Conservation (phyloP, 768 basidiomycete species). For the Hericium alpestre region DNA sequence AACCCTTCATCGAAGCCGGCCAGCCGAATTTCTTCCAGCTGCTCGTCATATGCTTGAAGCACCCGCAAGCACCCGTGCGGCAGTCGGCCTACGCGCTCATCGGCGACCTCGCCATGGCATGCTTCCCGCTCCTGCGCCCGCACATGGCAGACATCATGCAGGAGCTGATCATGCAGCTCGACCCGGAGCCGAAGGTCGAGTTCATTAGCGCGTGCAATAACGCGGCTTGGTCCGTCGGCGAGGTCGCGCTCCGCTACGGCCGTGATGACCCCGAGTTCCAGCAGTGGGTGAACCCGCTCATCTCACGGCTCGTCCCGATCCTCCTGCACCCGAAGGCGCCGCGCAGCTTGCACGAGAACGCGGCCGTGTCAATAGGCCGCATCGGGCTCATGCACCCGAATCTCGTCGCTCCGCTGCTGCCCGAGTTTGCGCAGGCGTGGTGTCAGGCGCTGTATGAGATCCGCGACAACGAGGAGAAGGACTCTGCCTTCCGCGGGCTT, state of each 20-base stretch:
- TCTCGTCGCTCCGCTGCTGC: constrained; percentile 79
- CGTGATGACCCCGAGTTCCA: constrained; percentile 79
- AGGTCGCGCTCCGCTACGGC: constrained; percentile 89
- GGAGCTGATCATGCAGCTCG: constrained; percentile 80
- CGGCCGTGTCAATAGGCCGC: constrained; percentile 94
- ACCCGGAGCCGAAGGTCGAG: constrained; percentile 86
- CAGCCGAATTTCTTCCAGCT: constrained; percentile 74
- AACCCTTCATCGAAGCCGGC: constrained; percentile 55
- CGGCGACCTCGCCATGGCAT: constrained; percentile 95
- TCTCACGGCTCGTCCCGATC: constrained; percentile 85
- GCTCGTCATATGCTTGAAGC: constrained; percentile 83
- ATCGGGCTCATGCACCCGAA: constrained; percentile 88
- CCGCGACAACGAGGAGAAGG: constrained; percentile 98
- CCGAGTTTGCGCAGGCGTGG: constrained; percentile 91
- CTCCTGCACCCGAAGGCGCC: constrained; percentile 88
- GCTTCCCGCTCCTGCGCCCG: constrained; percentile 77
- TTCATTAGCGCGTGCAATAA: constrained; percentile 98
- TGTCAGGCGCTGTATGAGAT: constrained; percentile 96
- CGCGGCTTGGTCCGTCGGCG: constrained; percentile 99
- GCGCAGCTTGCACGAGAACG: constrained; percentile 91
- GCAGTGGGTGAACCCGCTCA: constrained; percentile 82
- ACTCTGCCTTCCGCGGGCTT: constrained; percentile 95
- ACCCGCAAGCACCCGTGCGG: constrained; percentile 89
- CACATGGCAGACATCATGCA: constrained; percentile 84
- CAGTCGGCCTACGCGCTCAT: constrained; percentile 98